Base-by-base conservation (phyloP, 2,329 filamentous ascomycete genomes). In the Alternaria sp. region DNA sequence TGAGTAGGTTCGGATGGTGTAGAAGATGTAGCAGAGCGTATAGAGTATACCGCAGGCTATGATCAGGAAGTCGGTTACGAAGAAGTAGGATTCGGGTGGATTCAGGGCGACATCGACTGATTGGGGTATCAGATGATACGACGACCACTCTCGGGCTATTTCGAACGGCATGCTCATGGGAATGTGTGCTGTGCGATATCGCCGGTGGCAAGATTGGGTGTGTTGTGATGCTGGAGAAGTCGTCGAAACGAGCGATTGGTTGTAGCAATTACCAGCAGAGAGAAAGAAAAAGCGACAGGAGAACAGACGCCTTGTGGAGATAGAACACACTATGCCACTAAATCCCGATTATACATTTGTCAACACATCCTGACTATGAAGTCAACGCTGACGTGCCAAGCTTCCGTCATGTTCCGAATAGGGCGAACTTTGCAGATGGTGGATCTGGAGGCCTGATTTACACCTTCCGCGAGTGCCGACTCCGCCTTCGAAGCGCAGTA, bases 91-190 rank as follows among this genome's bases (percentile, higher is more conserved):
- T 64, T 81, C 74, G 12, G 78, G 80, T 0, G 79, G 79, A 23
- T 76, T 67, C 10, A 81, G 71, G 1, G 74, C 76, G 1, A 80
- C 72, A 67, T 86, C 84, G 19, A 82, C 81, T 57, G 86, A 81
- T 69, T 88, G 84, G 54, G 83, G 85, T 3, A 88, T 81, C 2
- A 86, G 80, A 17, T 87, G 80, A 70, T 83, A 81, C 56, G 82
- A 77, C 25, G 80, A 81, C 66, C 65, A 69, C 47, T 66, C 44
- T n/a, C 72, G 64, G 12, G 77, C 72, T 17, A 76, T 66, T 43
- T 73, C 71, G 56, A 80, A 79, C 10, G 74, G 25, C 76, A 79
- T 79, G 4, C 44, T 69, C 36, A 25, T 6, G 17, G 10, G 3
- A 23, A 15, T 21, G 21, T 32, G 55, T 57, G 21, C 30, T 60